Evolutionary conservation across 1,139 yeast species (phyloP).

Genomic region (Debaryomyces subglobosus): DNA sequence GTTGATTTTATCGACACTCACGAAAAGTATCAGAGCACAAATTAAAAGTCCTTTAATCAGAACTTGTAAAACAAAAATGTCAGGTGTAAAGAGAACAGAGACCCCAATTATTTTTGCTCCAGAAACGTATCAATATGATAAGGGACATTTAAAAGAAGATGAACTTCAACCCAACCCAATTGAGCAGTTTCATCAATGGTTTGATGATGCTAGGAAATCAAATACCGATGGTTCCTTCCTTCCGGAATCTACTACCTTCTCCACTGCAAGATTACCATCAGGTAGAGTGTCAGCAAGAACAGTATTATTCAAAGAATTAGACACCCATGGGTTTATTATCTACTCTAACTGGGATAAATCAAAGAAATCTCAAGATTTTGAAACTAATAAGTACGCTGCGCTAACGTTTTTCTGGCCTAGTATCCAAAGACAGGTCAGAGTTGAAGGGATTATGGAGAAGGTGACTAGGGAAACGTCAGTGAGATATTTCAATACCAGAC

Average conservation of each 20-base stretch:
- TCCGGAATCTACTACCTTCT: slow-evolving; percentile 79
- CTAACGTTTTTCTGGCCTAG: slow-evolving; percentile 93
- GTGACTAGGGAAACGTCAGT: slow-evolving; percentile 75
- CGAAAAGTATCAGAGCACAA: neutral
- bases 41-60: neutral
- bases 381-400: slow-evolving; percentile 76
- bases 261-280: slow-evolving; percentile 85
- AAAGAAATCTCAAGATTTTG: slow-evolving; percentile 73
- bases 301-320: slow-evolving; percentile 87
- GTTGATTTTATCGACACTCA: neutral
- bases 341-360: slow-evolving; percentile 92
- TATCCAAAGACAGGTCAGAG: slow-evolving; percentile 87
- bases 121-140: slow-evolving; percentile 84
- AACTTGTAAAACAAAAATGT: slow-evolving; percentile 1
- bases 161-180: slow-evolving; percentile 67
- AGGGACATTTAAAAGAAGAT: slow-evolving; percentile 57
- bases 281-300: slow-evolving; percentile 87
- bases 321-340: slow-evolving; percentile 79
- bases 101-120: slow-evolving; percentile 67
- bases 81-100: slow-evolving; percentile 11
- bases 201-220: slow-evolving; percentile 65
- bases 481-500: slow-evolving; percentile 81
- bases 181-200: slow-evolving; percentile 82
- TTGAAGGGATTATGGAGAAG: slow-evolving; percentile 82
- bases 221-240: slow-evolving; percentile 48